A percentile compares a stretch with the other conserved stretches of the same genome.
These are phyloP conservation scores for Trichoderma sp. DNA, from an alignment of 2,329 filamentous ascomycete genomes.

Conservation along the genomic window DNA sequence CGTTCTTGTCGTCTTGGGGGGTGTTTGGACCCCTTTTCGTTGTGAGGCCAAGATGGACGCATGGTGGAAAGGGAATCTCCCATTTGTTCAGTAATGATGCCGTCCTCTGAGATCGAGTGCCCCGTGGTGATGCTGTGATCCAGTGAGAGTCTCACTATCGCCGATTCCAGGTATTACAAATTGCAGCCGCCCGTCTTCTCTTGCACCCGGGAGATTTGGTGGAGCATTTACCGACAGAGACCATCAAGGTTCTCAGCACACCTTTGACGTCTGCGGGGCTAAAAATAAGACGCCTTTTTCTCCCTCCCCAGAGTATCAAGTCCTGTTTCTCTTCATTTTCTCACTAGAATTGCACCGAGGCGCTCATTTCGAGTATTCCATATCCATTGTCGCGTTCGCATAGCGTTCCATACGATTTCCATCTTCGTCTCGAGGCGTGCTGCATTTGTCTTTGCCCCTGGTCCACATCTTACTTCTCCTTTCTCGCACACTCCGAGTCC, in stretches of 20 bases:
- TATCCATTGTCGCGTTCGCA: background rate
- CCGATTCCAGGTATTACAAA: background rate
- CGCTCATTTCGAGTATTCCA: background rate
- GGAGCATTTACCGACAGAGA: background rate
- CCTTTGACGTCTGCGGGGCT: constrained; percentile 16
- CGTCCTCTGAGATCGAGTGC: background rate
- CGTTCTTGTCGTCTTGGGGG: background rate
- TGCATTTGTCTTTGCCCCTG: background rate
- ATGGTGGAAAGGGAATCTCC: background rate
- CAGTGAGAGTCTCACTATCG: background rate
- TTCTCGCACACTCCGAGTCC: background rate
- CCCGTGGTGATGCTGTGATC: background rate
- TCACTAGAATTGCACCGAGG: background rate
- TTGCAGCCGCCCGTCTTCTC: background rate
- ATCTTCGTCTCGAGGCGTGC: background rate
- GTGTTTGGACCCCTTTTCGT: background rate
- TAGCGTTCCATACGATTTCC: background rate
- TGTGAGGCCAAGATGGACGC: background rate
- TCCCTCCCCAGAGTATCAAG: background rate
- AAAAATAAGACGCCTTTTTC: constrained; percentile 1
- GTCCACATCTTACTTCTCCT: background rate
- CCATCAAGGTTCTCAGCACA: constrained; percentile 19
- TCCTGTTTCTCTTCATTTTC: background rate
- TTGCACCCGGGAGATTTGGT: background rate
- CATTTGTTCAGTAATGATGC: background rate